Conservation (phyloP, 1,284 basidiomycete genomes). For the Moniliophthora roreri region DNA sequence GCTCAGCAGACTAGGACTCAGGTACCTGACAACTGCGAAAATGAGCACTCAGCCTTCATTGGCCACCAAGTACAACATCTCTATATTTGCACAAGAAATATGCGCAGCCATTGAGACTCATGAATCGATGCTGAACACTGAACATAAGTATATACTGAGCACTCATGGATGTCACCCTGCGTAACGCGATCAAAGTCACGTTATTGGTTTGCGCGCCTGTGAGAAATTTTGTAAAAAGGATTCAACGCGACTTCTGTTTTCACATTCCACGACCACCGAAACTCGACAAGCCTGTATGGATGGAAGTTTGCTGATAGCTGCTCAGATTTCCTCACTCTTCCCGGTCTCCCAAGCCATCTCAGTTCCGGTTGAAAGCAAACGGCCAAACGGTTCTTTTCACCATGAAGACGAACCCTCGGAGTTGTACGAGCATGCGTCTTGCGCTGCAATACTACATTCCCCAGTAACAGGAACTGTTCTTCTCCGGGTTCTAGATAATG, state of each 20-base stretch:
- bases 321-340: constrained; percentile 65
- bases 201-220: no score
- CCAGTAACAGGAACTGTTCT: constrained; percentile 67
- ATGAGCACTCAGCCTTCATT: no score
- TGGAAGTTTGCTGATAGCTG: constrained; percentile 43
- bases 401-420: constrained; percentile 45
- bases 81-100: no score
- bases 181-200: no score
- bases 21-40: no score
- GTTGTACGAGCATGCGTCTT: constrained; percentile 72
- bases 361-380: constrained; percentile 56
- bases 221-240: background rate
- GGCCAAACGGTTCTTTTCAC: constrained; percentile 50
- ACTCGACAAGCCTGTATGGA: constrained; percentile 4
- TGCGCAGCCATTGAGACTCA: no score
- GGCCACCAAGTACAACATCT: no score
- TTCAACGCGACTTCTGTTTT: background rate
- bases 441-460: constrained; percentile 59
- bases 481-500: constrained; percentile 73
- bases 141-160: no score
- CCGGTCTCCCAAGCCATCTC: constrained; percentile 50
- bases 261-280: background rate
- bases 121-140: no score
- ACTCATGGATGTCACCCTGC: no score
- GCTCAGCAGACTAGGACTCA: no score